phyloP scores from a whole-genome alignment of 257 asterid genomes.

The Solanum appendiculatum region DNA sequence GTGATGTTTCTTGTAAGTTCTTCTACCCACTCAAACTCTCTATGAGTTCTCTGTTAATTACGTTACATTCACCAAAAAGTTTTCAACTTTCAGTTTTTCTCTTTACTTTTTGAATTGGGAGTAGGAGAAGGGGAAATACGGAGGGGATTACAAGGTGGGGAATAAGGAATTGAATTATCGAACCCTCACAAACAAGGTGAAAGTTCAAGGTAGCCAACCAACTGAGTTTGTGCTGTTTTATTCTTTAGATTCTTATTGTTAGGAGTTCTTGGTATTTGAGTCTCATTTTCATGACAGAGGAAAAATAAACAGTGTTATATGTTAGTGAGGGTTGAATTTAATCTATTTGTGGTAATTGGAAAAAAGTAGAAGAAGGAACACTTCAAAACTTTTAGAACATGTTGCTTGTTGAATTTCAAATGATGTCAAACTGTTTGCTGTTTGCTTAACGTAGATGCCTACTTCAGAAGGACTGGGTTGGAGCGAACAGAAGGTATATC shows the following conservation, averaged over 20 bases:
- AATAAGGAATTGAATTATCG: neutral
- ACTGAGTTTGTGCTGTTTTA: neutral
- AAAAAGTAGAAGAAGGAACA: neutral
- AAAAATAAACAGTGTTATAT: neutral
- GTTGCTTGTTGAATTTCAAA: neutral
- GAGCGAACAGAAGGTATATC: slow-evolving; percentile 57
- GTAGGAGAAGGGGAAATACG: neutral
- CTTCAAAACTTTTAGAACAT: neutral
- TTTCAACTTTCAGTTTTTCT: neutral
- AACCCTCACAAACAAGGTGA: neutral
- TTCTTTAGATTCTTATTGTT: neutral
- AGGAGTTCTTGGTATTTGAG: neutral
- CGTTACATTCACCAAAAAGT: neutral
- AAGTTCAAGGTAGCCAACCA: neutral
- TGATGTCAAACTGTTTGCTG: neutral
- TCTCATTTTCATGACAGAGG: neutral
- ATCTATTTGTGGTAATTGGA: neutral
- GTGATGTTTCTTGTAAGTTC: slow-evolving; percentile 80
- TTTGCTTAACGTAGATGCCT: slow-evolving; percentile 43
- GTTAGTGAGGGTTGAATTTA: neutral
- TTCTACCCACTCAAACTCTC: neutral
- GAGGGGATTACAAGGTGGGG: neutral
- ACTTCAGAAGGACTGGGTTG: slow-evolving; percentile 86
- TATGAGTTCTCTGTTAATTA: neutral
- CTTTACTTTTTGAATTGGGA: neutral